Evolutionary conservation across 2,329 filamentous ascomycete species (phyloP).

Genomic region (Fusarium nelsonii): DNA sequence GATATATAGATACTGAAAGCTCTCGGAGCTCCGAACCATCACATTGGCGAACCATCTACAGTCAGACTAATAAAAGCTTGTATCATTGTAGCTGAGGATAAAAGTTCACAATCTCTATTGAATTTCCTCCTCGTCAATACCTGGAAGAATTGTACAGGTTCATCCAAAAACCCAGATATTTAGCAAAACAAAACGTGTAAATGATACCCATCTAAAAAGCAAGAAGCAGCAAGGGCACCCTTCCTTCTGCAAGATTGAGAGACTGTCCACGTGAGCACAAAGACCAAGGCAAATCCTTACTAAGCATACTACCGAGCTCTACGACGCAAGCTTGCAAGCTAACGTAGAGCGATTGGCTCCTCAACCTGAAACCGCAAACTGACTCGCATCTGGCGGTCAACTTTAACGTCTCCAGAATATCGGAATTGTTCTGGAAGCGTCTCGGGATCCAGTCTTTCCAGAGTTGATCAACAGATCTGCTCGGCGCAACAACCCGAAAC

Average conservation of each 20-base stretch:
- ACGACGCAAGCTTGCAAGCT: constrained; percentile 11
- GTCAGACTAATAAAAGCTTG: neutral
- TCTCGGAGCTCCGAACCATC: constrained; percentile 7
- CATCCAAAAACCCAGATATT: neutral
- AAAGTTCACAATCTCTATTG: neutral
- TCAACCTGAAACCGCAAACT: constrained; percentile 32
- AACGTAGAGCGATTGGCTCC: constrained; percentile 28
- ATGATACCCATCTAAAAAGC: neutral
- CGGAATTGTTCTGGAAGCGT: constrained; percentile 30
- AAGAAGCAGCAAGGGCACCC: neutral
- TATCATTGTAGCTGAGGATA: neutral
- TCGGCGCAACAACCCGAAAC: constrained; percentile 1
- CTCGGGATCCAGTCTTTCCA: constrained; percentile 2
- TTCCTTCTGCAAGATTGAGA: neutral
- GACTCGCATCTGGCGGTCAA: constrained; percentile 33
- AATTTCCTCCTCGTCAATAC: neutral
- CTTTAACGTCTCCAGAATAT: constrained; percentile 3
- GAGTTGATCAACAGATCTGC: neutral
- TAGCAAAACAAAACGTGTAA: neutral
- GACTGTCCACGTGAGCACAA: neutral
- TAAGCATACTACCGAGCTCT: neutral
- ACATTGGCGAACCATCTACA: neutral
- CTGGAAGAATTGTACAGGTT: neutral
- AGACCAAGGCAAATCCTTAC: neutral
- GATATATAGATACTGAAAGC: neutral